Percentiles rank a stretch among this genome's conserved stretches.
These are phyloP conservation scores for Gossypium arboreum DNA, from an alignment of 345 rosid species.

Conservation along the genomic window DNA sequence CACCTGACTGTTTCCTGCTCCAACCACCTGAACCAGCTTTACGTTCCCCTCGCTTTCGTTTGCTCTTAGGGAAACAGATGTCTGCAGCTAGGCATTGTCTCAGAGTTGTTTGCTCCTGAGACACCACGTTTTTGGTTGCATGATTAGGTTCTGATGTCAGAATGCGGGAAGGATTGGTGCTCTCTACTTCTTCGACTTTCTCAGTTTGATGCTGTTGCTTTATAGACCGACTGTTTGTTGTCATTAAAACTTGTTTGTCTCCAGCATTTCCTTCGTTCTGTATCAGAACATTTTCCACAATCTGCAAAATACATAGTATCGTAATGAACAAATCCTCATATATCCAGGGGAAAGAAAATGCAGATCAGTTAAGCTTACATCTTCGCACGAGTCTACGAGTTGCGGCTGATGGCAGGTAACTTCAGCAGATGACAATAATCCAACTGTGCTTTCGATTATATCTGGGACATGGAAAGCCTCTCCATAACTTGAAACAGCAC, in stretches of 20 bases:
- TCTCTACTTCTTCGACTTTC: constrained; percentile 58
- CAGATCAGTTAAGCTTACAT: constrained; percentile 44
- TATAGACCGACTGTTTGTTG: constrained; percentile 32
- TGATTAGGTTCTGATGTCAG: constrained; percentile 35
- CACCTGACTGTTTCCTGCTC: constrained; percentile 61
- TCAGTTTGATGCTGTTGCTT: constrained; percentile 34
- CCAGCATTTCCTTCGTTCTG: constrained; percentile 53
- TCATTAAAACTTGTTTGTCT: constrained; percentile 32
- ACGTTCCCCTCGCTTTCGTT: constrained; percentile 85
- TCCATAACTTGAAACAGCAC: constrained; percentile 57
- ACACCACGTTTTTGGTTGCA: constrained; percentile 15
- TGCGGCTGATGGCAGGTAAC: constrained; percentile 65
- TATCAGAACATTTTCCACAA: constrained; percentile 48
- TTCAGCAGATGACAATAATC: constrained; percentile 72
- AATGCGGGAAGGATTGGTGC: constrained; percentile 32
- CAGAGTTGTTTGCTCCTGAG: constrained; percentile 44
- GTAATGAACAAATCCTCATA: neutral
- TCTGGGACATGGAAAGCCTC: constrained; percentile 80
- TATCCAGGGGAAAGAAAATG: too few species aligned
- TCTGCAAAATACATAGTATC: constrained; percentile 35
- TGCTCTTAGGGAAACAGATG: constrained; percentile 62
- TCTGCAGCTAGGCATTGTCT: constrained; percentile 73
- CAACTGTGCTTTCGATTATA: constrained; percentile 87
- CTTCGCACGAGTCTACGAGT: constrained; percentile 58
- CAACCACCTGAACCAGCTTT: constrained; percentile 67